A percentile compares a stretch with the other conserved stretches of the same genome.
These are phyloP conservation scores for Quercus suber DNA, from an alignment of 306 rosid genomes.

Conservation along the genomic window DNA sequence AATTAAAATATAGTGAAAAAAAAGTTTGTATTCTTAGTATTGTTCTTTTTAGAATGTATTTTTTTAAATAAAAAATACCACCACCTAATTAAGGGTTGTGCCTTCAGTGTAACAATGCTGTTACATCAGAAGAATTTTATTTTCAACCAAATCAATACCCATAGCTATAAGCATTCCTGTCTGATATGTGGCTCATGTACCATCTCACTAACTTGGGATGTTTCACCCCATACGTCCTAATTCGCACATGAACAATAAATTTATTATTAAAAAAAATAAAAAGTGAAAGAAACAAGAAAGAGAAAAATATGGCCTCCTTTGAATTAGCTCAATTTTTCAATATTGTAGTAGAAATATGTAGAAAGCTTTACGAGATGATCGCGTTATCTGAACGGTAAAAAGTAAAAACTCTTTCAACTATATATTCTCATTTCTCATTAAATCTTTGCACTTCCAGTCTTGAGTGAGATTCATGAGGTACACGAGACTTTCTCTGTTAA, in stretches of 20 bases:
- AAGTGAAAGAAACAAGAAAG: background rate
- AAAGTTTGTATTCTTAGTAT: no score
- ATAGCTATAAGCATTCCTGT: background rate
- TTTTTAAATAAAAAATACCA: no score
- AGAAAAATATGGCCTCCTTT: background rate
- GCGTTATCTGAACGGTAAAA: background rate
- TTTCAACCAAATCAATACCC: no score
- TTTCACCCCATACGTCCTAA: background rate
- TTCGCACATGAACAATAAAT: background rate
- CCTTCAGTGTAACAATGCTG: no score
- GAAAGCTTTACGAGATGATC: background rate
- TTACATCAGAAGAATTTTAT: no score
- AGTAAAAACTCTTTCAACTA: background rate
- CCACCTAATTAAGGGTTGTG: no score
- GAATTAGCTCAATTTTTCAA: background rate
- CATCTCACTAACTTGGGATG: background rate
- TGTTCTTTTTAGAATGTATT: no score
- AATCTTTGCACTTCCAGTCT: background rate
- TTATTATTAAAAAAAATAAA: background rate
- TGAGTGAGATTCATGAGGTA: background rate
- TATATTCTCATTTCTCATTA: background rate
- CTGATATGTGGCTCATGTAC: background rate
- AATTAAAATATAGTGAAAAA: no score
- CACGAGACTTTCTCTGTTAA: background rate
- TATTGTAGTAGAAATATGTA: background rate